Percentiles rank a stretch among this genome's conserved stretches.
These are phyloP conservation scores for Cyberlindnera mycetangii DNA, from an alignment of 805 yeast genomes.

Conservation along the genomic window DNA sequence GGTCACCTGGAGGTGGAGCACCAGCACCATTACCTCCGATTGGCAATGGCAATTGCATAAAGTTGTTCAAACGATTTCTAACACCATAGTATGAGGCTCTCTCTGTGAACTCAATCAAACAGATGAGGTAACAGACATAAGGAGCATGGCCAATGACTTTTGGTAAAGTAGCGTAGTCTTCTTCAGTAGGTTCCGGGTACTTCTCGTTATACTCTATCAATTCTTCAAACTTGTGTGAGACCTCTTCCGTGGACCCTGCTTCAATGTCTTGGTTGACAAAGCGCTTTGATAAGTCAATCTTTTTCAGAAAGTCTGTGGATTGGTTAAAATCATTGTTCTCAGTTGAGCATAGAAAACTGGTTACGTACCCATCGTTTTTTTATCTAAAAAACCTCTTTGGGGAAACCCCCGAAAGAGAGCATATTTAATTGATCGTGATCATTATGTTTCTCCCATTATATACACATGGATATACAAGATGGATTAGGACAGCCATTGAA, in stretches of 20 bases:
- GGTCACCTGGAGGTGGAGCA: slow-evolving; percentile 24
- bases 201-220: slow-evolving; percentile 14
- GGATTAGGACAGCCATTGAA: too few relatives aligned
- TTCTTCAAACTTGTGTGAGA: slow-evolving; percentile 6
- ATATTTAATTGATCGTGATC: too few relatives aligned
- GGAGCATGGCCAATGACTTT: slow-evolving; percentile 47
- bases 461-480: too few relatives aligned
- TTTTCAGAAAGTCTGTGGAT: too few relatives aligned
- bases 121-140: slow-evolving; percentile 47
- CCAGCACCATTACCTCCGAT: slow-evolving; percentile 36
- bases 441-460: too few relatives aligned
- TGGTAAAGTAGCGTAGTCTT: slow-evolving; percentile 35
- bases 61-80: slow-evolving; percentile 73
- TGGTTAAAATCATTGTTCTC: too few relatives aligned
- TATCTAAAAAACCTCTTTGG: too few relatives aligned
- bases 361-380: too few relatives aligned
- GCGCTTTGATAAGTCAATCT: too few relatives aligned
- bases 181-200: slow-evolving; percentile 42
- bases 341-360: too few relatives aligned
- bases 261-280: too few relatives aligned
- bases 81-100: slow-evolving; percentile 80
- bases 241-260: neutral
- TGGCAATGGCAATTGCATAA: slow-evolving; percentile 57
- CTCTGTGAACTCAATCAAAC: slow-evolving; percentile 74
- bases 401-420: too few relatives aligned